Percentiles rank a stretch among this genome's conserved stretches.
phyloP scores from a whole-genome alignment of 495 filamentous ascomycete genomes.

The Xylaria cubensis region DNA sequence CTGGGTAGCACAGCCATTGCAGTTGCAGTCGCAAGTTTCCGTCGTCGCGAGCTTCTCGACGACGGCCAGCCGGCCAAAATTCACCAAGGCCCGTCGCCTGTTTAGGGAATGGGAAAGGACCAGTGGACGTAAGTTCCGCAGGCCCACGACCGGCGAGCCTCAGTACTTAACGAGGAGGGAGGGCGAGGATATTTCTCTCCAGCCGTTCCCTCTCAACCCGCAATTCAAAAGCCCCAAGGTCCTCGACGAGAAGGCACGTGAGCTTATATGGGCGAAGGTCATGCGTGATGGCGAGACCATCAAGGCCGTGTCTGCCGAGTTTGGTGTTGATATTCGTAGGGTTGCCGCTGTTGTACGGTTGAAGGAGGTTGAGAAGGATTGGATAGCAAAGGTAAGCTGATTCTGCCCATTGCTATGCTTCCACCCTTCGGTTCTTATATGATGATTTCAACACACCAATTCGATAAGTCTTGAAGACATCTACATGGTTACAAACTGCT shows the following conservation, averaged over 20 bases:
- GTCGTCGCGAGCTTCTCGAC: slow-evolving; percentile 35
- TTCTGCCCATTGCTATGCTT: slow-evolving; percentile 29
- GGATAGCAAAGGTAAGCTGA: slow-evolving; percentile 69
- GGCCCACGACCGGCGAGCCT: slow-evolving; percentile 65
- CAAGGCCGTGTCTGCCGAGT: slow-evolving; percentile 76
- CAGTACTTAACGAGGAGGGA: slow-evolving; percentile 56
- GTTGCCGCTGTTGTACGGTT: slow-evolving; percentile 89
- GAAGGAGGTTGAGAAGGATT: slow-evolving; percentile 84
- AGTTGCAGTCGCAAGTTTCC: slow-evolving; percentile 15
- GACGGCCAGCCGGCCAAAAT: slow-evolving; percentile 34
- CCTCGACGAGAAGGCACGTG: slow-evolving; percentile 75
- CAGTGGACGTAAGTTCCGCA: slow-evolving; percentile 61
- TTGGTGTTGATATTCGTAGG: slow-evolving; percentile 82
- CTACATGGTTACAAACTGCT: slow-evolving; percentile 74
- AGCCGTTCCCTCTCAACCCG: slow-evolving; percentile 79
- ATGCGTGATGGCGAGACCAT: slow-evolving; percentile 69
- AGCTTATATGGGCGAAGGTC: slow-evolving; percentile 75
- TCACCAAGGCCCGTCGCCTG: slow-evolving; percentile 48
- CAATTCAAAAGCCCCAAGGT: slow-evolving; percentile 74
- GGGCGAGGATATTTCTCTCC: too few species aligned
- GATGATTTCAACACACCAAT: slow-evolving; percentile 61
- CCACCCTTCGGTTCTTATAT: slow-evolving; percentile 39
- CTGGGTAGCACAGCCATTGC: slow-evolving; percentile 11
- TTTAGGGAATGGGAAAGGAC: slow-evolving; percentile 75
- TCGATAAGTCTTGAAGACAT: slow-evolving; percentile 99